Conservation (phyloP, 345 rosid genomes). For the Citrus trifoliata region DNA sequence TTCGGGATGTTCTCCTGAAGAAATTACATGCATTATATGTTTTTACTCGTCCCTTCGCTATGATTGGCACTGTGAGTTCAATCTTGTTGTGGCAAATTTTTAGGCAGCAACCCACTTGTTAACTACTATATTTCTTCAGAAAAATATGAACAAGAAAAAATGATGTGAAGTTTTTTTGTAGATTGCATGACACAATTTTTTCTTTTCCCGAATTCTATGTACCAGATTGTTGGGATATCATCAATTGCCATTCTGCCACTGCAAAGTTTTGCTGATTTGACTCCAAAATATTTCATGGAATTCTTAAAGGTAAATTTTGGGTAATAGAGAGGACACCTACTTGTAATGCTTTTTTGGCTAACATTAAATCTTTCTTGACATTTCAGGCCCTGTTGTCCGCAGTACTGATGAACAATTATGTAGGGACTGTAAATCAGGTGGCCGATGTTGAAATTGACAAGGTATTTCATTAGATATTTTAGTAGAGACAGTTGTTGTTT, state of each 20-base stretch:
- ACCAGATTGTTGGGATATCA: conserved; percentile 22
- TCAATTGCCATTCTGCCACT: conserved; percentile 29
- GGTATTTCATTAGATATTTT: conserved; percentile 7
- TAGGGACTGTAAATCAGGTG: conserved; percentile 26
- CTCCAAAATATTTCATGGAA: conserved; percentile 18
- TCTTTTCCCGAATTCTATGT: not conserved
- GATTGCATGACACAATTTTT: not conserved
- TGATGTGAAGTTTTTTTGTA: not conserved
- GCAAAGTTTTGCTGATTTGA: conserved; percentile 15
- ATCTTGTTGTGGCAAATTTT: too few species aligned
- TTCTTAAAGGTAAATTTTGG: conserved; percentile 18
- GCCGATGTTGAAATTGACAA: conserved; percentile 32
- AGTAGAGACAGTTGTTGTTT: too few species aligned
- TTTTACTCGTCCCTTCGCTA: conserved; percentile 28
- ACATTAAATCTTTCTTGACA: not conserved
- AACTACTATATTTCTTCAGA: too few species aligned
- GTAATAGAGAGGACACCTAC: not conserved
- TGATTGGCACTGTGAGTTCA: conserved; percentile 27
- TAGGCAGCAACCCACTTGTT: too few species aligned
- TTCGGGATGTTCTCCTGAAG: not conserved
- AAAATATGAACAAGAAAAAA: too few species aligned
- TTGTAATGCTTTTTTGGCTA: not conserved
- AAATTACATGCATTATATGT: conserved; percentile 4
- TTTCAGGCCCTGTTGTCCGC: conserved; percentile 25
- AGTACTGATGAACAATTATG: conserved; percentile 24